Evolutionary conservation across 495 filamentous ascomycete genomes (phyloP), one percentile per base, ranked within the genome.

Genomic region (Trichoderma orchidacearum): DNA sequence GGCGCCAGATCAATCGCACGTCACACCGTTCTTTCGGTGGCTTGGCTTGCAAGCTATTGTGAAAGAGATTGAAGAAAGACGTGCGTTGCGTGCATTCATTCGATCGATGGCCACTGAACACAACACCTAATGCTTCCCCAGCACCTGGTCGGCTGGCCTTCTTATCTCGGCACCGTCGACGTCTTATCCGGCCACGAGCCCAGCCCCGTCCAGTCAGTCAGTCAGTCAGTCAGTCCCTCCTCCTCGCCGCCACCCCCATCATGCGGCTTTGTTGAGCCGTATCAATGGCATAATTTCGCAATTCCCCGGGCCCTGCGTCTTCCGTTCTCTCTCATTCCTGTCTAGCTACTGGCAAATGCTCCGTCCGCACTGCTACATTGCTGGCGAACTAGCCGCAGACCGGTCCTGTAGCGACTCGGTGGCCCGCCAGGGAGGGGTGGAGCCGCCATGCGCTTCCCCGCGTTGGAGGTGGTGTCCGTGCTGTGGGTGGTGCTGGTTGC

Each of bases 341-440:
- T 13, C 34, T 15, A 36, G 6, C 34, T 36, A n/a, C 34, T n/a
- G 1, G 8, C 13, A n/a, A 11, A 11, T 13, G 34, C 34, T 11
- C 34, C 17, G 0, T 36, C 17, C 34, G 34, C 12, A 36, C 34
- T 36, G 17, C 12, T 36, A 36, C 34, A 25, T 61, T 67, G 17
- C 68, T 66, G 36, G 64, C 57, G 59, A 65, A 66, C 48, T 66
- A 71, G 25, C 71, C 48, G 64, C 66, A 71, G 56, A 69, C 72
- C 62, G 65, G 56, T 45, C 15, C 38, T 23, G 5, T 51, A 1
- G 18, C 45, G 18, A 51, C 45, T 15, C 45, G 18, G 45, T 17
- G 18, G 17, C 45, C 45, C 45, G 45, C 30, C 11, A 28, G 9
- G 28, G 51, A 53, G 12, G 2, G 18, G 30, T 53, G 51, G 41